A percentile compares a stretch with the other conserved stretches of the same genome.
These are phyloP conservation scores for Cylindrotheca closterium DNA, from an alignment of 108 stramenopile genomes.

Conservation along the genomic window DNA sequence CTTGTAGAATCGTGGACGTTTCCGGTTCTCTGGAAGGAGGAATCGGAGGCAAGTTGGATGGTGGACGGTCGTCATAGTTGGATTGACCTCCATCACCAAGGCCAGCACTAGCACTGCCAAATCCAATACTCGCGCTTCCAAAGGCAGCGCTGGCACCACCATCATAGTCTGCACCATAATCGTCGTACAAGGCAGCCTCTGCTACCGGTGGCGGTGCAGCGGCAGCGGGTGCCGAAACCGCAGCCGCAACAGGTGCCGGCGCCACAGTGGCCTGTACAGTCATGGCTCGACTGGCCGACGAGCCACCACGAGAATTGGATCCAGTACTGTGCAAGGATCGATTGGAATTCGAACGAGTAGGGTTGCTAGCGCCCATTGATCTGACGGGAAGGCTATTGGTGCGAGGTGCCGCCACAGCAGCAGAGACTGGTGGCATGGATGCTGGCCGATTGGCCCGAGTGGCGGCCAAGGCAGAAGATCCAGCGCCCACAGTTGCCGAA, in stretches of 20 bases:
- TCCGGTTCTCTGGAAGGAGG: not conserved
- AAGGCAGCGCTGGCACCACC: not conserved
- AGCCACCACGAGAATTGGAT: not conserved
- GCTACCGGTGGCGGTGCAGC: too few species aligned
- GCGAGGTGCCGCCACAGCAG: too few species aligned
- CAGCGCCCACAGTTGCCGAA: not conserved
- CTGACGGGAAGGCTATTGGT: not conserved
- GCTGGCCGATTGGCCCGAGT: not conserved
- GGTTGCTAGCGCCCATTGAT: not conserved
- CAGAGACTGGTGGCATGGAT: not conserved
- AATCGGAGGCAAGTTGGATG: not conserved
- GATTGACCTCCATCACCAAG: too few species aligned
- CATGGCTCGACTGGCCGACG: not conserved
- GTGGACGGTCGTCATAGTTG: too few species aligned
- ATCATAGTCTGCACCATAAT: not conserved
- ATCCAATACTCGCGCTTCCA: too few species aligned
- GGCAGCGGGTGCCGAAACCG: not conserved
- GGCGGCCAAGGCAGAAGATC: not conserved
- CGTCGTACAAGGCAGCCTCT: not conserved
- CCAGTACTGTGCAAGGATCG: not conserved
- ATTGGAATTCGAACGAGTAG: not conserved
- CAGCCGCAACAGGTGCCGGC: not conserved
- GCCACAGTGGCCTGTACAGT: not conserved
- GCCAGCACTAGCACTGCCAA: constrained; percentile 1
- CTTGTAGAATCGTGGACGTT: not conserved